These are phyloP conservation scores for Candida jianshihensis DNA, from an alignment of 805 yeast species.

Conservation along the genomic window DNA sequence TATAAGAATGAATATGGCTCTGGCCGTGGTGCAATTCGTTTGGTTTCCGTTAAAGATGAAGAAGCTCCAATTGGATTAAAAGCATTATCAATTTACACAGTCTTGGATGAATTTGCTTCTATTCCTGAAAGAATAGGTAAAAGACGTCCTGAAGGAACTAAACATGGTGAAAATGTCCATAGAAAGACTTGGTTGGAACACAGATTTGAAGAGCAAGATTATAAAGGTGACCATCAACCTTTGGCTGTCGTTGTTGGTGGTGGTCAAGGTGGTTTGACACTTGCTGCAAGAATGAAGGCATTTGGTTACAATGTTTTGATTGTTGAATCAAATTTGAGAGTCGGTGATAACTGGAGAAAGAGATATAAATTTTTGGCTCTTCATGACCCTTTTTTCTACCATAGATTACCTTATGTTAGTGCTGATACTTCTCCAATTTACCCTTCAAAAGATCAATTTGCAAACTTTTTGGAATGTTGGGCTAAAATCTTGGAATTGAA, in stretches of 20 bases:
- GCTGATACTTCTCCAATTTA: conserved; percentile 36
- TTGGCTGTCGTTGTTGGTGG: conserved; percentile 40
- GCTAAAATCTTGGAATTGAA: conserved; percentile 34
- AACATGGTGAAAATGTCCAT: conserved; percentile 32
- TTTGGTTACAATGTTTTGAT: conserved; percentile 35
- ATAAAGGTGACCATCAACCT: conserved; percentile 30
- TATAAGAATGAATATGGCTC: conserved; percentile 26
- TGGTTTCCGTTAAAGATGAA: conserved; percentile 25
- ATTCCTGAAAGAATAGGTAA: conserved; percentile 28
- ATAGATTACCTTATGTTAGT: conserved; percentile 33
- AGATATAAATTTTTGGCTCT: conserved; percentile 37
- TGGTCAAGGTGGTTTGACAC: conserved; percentile 38
- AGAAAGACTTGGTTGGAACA: conserved; percentile 34
- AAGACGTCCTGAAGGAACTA: conserved; percentile 30
- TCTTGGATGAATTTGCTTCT: conserved; percentile 26
- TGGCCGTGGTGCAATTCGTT: conserved; percentile 28
- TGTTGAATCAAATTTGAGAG: conserved; percentile 29
- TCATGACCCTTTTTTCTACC: conserved; percentile 40
- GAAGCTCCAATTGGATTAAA: conserved; percentile 24
- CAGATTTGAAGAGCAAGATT: conserved; percentile 24
- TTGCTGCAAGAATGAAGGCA: conserved; percentile 35
- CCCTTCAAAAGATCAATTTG: conserved; percentile 39
- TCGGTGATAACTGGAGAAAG: conserved; percentile 43
- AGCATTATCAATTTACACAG: conserved; percentile 28
- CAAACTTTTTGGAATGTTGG: conserved; percentile 36